These are phyloP conservation scores for Saturnispora halmiae DNA, from an alignment of 805 yeast species.

Conservation along the genomic window DNA sequence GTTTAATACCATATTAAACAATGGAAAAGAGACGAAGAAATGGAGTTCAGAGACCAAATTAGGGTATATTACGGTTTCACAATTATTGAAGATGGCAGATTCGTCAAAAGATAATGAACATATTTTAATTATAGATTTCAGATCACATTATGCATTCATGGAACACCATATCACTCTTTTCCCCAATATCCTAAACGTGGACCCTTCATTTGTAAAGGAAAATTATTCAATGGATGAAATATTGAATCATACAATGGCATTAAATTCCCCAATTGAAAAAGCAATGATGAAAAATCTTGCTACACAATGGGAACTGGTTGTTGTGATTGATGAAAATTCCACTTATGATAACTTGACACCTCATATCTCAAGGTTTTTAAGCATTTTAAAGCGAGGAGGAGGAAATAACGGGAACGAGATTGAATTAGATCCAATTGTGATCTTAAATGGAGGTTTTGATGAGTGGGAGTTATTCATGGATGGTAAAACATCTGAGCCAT, in stretches of 20 bases:
- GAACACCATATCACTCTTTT: conserved; percentile 51
- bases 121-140: conserved; percentile 61
- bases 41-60: not conserved
- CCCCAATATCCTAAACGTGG: conserved; percentile 58
- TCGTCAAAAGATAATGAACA: conserved; percentile 21
- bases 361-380: conserved; percentile 38
- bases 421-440: no score
- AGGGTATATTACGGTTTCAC: conserved; percentile 9
- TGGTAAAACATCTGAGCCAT: not conserved
- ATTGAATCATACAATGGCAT: conserved; percentile 49
- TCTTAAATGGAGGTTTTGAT: conserved; percentile 45
- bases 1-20: no score
- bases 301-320: conserved; percentile 50
- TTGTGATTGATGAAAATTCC: conserved; percentile 49
- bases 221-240: conserved; percentile 54
- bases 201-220: conserved; percentile 51
- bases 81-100: conserved; percentile 20
- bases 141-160: conserved; percentile 53
- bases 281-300: conserved; percentile 44
- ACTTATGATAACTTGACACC: conserved; percentile 60
- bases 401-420: no score
- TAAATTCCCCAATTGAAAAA: conserved; percentile 49
- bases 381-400: not conserved
- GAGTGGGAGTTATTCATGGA: conserved; percentile 42
- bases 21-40: no score